Conservation (phyloP, 768 basidiomycete genomes). For the Hericium alpestre region DNA sequence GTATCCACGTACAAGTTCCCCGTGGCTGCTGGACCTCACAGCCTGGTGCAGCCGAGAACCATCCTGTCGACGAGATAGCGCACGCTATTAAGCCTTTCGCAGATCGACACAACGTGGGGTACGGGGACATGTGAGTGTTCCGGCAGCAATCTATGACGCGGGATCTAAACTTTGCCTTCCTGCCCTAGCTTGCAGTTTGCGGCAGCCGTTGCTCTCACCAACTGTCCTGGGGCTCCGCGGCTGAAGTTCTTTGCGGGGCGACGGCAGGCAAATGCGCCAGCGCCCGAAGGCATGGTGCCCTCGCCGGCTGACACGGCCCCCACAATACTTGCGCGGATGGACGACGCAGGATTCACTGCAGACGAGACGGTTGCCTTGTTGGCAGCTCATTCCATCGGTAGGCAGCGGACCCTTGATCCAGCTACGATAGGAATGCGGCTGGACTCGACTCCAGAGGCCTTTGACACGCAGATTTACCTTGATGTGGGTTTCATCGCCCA, state of each 20-base stretch:
- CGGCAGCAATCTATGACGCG: neutral
- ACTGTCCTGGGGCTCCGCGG: conserved; percentile 31
- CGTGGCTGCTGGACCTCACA: neutral
- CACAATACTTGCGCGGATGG: conserved; percentile 21
- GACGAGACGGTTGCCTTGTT: conserved; percentile 26
- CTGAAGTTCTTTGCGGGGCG: conserved; percentile 29
- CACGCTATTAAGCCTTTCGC: conserved; percentile 2
- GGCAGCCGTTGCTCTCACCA: conserved; percentile 24
- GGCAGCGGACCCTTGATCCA: conserved; percentile 15
- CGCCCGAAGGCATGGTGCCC: conserved; percentile 21
- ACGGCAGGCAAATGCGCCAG: conserved; percentile 17
- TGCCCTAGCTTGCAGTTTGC: conserved; percentile 24
- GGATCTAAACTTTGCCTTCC: conserved; percentile 3
- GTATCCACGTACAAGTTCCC: neutral
- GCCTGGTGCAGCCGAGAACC: conserved; percentile 1
- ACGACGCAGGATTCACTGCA: conserved; percentile 24
- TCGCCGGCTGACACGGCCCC: conserved; percentile 18
- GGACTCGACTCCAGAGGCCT: conserved; percentile 33
- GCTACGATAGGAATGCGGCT: conserved; percentile 27
- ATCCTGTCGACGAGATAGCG: neutral
- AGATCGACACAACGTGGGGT: conserved; percentile 6
- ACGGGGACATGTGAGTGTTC: conserved; percentile 7
- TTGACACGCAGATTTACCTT: conserved; percentile 37
- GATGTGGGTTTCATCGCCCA: conserved; percentile 16
- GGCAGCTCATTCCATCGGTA: conserved; percentile 17